Conservation (phyloP, 495 filamentous ascomycete genomes). For the Bacidia gigantensis region DNA sequence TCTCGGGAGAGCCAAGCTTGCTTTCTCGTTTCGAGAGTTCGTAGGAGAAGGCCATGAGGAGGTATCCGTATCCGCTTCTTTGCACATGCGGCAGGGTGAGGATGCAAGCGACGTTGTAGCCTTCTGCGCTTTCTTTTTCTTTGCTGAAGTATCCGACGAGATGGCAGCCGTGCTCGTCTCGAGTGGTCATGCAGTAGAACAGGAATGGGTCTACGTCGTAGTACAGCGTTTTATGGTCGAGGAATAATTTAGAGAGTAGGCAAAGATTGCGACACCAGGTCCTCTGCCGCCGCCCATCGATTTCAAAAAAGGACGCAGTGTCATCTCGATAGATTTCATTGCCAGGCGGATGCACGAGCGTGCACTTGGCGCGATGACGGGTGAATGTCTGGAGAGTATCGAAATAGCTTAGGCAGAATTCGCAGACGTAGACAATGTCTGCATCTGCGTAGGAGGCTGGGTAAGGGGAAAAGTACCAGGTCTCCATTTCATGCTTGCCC, state of each 20-base stretch:
- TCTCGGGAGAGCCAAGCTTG: conserved; percentile 90
- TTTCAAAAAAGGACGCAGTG: conserved; percentile 90
- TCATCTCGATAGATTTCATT: conserved; percentile 98
- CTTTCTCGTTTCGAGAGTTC: conserved; percentile 90
- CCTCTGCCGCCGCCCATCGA: conserved; percentile 86
- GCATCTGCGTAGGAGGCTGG: conserved; percentile 73
- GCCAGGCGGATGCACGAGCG: conserved; percentile 80
- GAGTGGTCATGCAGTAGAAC: conserved; percentile 93
- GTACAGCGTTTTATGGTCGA: conserved; percentile 99
- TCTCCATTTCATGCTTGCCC: conserved; percentile 80
- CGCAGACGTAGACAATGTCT: conserved; percentile 89
- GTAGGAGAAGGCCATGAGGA: conserved; percentile 95
- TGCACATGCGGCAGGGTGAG: conserved; percentile 92
- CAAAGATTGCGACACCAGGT: conserved; percentile 97
- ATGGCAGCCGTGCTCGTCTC: conserved; percentile 77
- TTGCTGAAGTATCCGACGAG: conserved; percentile 96
- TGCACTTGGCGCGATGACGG: conserved; percentile 82
- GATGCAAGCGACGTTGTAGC: conserved; percentile 97
- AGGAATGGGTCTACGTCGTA: conserved; percentile 98
- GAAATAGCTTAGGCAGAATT: conserved; percentile 90
- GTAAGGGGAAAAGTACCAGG: conserved; percentile 98
- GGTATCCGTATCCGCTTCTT: conserved; percentile 78
- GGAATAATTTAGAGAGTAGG: conserved; percentile 85
- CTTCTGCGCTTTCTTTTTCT: conserved; percentile 91
- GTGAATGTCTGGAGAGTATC: conserved; percentile 63